Percentiles rank a stretch among this genome's conserved stretches.
phyloP scores from a whole-genome alignment of 2,329 filamentous ascomycete genomes.

The Bipolaris oryzae region DNA sequence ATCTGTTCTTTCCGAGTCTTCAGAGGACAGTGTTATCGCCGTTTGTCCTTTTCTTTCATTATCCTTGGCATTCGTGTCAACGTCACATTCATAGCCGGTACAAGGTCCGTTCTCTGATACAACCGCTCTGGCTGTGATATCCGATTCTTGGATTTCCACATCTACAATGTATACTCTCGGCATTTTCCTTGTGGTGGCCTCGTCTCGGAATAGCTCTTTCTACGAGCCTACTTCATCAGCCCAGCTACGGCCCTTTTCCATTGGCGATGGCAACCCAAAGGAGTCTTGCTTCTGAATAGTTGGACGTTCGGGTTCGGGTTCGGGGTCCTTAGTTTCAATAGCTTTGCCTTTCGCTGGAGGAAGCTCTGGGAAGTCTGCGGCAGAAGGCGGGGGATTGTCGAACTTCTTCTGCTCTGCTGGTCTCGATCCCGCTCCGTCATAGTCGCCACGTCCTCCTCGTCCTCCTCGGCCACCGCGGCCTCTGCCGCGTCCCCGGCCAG shows the following conservation, averaged over 20 bases:
- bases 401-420: constrained; percentile 20
- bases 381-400: constrained; percentile 41
- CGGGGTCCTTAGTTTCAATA: constrained; percentile 25
- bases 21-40: neutral
- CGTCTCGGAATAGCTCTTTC: constrained; percentile 13
- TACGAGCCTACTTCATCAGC: constrained; percentile 52
- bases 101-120: neutral
- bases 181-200: neutral
- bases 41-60: neutral
- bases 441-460: constrained; percentile 38
- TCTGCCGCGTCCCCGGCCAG: constrained; percentile 38
- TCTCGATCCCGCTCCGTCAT: constrained; percentile 16
- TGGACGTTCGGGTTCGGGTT: constrained; percentile 29
- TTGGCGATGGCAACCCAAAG: constrained; percentile 39
- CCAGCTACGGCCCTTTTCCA: constrained; percentile 49
- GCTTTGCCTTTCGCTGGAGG: constrained; percentile 37
- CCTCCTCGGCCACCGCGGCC: constrained; percentile 43
- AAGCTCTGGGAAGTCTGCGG: constrained; percentile 56
- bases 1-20: neutral
- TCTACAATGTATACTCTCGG: neutral
- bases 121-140: neutral
- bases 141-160: neutral
- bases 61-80: neutral
- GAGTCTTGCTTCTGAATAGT: constrained; percentile 40
- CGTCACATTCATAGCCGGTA: neutral